Base-by-base conservation (phyloP, 148 eudicot genomes). In the Drosera capensis region DNA sequence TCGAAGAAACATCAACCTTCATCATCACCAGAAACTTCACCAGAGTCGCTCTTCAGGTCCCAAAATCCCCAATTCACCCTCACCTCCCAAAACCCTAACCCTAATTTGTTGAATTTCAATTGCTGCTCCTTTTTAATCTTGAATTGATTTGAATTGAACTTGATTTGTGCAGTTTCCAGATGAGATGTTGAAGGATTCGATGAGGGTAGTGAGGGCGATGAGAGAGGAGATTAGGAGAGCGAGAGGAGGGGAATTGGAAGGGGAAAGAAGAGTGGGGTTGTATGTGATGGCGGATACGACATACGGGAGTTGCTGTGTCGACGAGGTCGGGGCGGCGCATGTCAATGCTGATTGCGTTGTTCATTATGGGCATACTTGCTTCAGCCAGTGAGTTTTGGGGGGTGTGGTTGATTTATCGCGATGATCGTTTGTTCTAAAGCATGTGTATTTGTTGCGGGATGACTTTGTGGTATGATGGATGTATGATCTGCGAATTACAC, bases 251-350 rank as follows among this genome's bases (percentile, higher is more conserved):
- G 17, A 38, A 43, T 60, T 40, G 40, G 57, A n/a, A 44, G 58
- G 57, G 47, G 66, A 44, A 46, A 62, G 43, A 55, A 71, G 71
- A 38, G 68, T 75, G 39, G 77, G 82, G 34, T 67, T 88, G 66
- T 88, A 80, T 60, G 87, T 84, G 26, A 84, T 88, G 97, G 97
- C 93, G 2, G 97, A 88, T 67, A 78, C 97, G 20, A 67, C 90
- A 6, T 88, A 80, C 38, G 94, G 97, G 5, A 88, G 95, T 58
- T 88, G 97, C 51, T 88, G 97, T 23, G 79, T 88, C 23, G 97
- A 88, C 47, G 97, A 84, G 60, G 93, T 88, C 48, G 97, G 87
- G 25, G 96, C 96, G 4, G 72, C 97, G 52, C 97, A 88, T 46
- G 75, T 80, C 34, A 69, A 67, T 77, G 90, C 96, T 1, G 80